Percentiles rank a stretch among this genome's conserved stretches.
Evolutionary conservation across 1,284 basidiomycete species (phyloP).

Genomic region (Cutaneotrichosporon sp.): DNA sequence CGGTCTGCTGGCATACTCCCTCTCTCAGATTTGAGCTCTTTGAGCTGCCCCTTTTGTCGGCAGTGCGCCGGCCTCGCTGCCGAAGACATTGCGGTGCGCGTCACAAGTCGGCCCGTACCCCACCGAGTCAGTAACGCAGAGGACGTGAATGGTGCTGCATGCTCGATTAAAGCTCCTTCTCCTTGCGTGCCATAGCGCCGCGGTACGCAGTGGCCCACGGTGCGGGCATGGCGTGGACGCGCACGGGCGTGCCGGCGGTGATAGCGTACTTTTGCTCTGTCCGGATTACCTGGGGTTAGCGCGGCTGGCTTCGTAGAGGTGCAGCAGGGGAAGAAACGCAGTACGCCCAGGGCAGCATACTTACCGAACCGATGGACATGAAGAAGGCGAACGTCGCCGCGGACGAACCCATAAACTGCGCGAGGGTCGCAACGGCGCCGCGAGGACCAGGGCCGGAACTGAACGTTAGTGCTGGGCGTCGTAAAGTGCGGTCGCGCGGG

Average conservation of each 20-base stretch:
- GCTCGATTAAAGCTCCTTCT: background rate
- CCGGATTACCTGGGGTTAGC: background rate
- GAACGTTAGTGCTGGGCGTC: conserved; percentile 1
- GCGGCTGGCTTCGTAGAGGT: background rate
- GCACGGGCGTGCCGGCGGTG: background rate
- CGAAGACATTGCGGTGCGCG: conserved; percentile 10
- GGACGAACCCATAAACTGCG: conserved; percentile 80
- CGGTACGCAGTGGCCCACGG: conserved; percentile 3
- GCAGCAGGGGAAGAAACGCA: background rate
- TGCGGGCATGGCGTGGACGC: background rate
- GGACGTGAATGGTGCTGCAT: conserved; percentile 1
- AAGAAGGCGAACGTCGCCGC: conserved; percentile 50
- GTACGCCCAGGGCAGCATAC: conserved; percentile 11
- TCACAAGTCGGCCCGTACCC: too few relatives aligned
- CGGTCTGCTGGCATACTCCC: too few relatives aligned
- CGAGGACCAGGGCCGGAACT: conserved; percentile 83
- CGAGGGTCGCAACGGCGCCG: conserved; percentile 77
- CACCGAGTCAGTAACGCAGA: background rate
- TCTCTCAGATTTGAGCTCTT: too few relatives aligned
- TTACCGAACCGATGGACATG: conserved; percentile 48
- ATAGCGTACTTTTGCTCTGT: conserved; percentile 4
- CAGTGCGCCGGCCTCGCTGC: too few relatives aligned
- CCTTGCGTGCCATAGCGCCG: conserved; percentile 1
- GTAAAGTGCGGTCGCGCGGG: background rate
- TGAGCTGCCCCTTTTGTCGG: too few relatives aligned